Base-by-base conservation (phyloP, 768 basidiomycete species). In the Gloeopeniophorella convolvens region DNA sequence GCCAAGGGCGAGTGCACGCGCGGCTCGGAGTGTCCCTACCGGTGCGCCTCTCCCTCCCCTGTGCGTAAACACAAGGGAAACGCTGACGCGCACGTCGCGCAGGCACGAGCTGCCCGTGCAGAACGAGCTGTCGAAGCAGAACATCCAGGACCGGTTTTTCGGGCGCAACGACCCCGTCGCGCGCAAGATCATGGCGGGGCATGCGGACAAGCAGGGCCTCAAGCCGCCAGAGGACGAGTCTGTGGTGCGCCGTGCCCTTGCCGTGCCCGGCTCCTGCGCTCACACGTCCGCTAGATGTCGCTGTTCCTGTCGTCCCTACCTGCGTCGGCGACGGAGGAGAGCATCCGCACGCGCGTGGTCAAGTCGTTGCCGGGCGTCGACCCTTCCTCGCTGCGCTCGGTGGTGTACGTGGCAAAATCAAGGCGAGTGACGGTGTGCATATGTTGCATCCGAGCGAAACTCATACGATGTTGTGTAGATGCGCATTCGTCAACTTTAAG, bases 401-500 rank as follows among this genome's bases (percentile, higher is more conserved):
- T 95, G 27, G 90, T 95, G 3, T 82, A 92, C 59, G 86, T 95
- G 5, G 77, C 81, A 31, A 89, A 90, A 66, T 82, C 87, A 54
- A 78, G 80, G 81, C 85, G 55, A 9, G 70, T 63, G 12, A 20
- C 11, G 0, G 31, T 13, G 4, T 12, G 11, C 18, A 23, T 10
- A 2, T n/a, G n/a, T 53, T 44, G 20, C n/a, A 3, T 26, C 11
- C 8, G 20, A 16, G 20, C 39, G 11, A 24, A 18, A 2, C 46
- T 23, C 18, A 42, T n/a, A 10, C 7, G 24, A 27, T 33, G 15
- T n/a, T 16, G 16, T 45, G 16, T 13, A 89, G 89, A 66, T 95
- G 93, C 68, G 96, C 95, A 1, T 99, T 99, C 66, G 77, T 96
- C 45, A 97, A 97, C 66, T 98, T 98, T 72, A 83, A 77, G 58